phyloP scores from a whole-genome alignment of 2,329 filamentous ascomycete genomes.

The Penicillium sp. region DNA sequence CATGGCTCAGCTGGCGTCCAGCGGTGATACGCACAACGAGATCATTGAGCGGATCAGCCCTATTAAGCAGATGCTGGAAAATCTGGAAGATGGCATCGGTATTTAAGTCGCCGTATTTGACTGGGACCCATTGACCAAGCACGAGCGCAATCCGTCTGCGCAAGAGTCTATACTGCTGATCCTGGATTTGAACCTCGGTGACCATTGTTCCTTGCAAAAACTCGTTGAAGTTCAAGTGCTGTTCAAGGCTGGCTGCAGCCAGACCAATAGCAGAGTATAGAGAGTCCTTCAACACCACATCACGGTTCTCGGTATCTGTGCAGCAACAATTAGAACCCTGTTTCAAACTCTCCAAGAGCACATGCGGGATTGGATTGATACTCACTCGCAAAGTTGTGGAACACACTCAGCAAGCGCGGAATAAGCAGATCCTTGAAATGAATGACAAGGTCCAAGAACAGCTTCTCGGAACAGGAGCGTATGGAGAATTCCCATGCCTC shows the following conservation, averaged over 20 bases:
- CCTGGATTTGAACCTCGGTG: slow-evolving; percentile 67
- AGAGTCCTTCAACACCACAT: slow-evolving; percentile 84
- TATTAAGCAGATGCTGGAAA: slow-evolving; percentile 78
- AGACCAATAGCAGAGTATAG: slow-evolving; percentile 91
- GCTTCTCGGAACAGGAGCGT: slow-evolving; percentile 84
- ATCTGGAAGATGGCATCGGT: slow-evolving; percentile 78
- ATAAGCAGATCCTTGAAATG: slow-evolving; percentile 81
- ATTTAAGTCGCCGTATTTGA: slow-evolving; percentile 66
- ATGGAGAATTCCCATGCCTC: slow-evolving; percentile 91
- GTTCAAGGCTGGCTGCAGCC: slow-evolving; percentile 69
- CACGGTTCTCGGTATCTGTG: slow-evolving; percentile 51
- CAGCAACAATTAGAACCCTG: neutral
- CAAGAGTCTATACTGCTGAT: slow-evolving; percentile 70
- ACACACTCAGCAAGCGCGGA: slow-evolving; percentile 75
- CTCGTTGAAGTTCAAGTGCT: slow-evolving; percentile 74
- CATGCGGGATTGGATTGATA: slow-evolving; percentile 6
- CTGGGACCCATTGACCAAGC: slow-evolving; percentile 80
- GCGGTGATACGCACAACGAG: slow-evolving; percentile 88
- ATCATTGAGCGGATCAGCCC: slow-evolving; percentile 74
- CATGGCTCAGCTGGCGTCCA: slow-evolving; percentile 72
- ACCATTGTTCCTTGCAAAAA: slow-evolving; percentile 73
- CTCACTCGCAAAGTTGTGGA: slow-evolving; percentile 68
- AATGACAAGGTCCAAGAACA: slow-evolving; percentile 86
- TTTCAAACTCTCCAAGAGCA: neutral
- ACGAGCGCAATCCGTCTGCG: slow-evolving; percentile 84